Percentiles rank a stretch among this genome's conserved stretches.
Evolutionary conservation across 2,329 filamentous ascomycete species (phyloP).

Genomic region (Ophiostoma himal-ulmi): DNA sequence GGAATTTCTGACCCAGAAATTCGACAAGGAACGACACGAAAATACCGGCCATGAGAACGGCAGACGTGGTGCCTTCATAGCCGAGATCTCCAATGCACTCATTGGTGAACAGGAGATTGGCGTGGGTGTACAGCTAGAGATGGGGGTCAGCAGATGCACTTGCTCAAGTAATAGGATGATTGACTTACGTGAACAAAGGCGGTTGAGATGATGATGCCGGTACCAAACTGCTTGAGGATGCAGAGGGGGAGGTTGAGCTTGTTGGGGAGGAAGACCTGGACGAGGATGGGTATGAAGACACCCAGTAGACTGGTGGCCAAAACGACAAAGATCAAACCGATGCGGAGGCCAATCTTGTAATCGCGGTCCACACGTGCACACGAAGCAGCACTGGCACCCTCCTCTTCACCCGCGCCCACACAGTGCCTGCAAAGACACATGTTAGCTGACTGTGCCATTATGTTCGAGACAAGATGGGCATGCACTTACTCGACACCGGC

Average conservation of each 20-base stretch:
- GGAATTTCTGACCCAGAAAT: background rate
- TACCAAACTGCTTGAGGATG: background rate
- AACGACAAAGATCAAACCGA: background rate
- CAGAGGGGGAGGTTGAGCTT: background rate
- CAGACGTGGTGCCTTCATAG: background rate
- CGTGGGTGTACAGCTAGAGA: background rate
- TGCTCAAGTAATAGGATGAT: no score
- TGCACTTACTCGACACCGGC: background rate
- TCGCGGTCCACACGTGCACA: background rate
- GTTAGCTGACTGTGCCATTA: background rate
- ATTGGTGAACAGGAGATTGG: background rate
- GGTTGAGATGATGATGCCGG: background rate
- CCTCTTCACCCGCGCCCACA: background rate
- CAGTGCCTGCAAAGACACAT: background rate
- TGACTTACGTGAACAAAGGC: background rate
- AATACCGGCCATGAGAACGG: background rate
- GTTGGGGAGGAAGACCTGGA: background rate
- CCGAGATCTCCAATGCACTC: background rate
- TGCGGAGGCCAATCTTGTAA: background rate
- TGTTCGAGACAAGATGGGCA: background rate
- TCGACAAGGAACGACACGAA: background rate
- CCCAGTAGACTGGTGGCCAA: background rate
- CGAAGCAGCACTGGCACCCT: background rate
- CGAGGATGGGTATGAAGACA: background rate
- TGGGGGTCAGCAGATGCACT: no score